phyloP scores from a whole-genome alignment of 225 moss, liverwort and hornwort genomes.

The Bryoerythrophyllum caledonicum region DNA sequence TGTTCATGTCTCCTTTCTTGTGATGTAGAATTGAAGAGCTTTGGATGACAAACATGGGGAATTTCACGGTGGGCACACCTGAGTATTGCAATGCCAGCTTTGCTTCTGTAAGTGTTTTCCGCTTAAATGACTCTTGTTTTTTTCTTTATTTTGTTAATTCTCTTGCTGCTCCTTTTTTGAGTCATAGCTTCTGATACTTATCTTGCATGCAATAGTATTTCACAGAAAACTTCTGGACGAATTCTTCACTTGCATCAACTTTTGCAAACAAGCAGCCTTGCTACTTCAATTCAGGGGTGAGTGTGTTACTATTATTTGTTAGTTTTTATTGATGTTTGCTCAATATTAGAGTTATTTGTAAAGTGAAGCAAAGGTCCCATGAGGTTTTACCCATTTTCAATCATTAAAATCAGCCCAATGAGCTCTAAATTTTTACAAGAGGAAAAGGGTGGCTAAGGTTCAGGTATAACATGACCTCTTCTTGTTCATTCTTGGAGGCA shows the following conservation, averaged over 20 bases:
- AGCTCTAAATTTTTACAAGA: too few species aligned
- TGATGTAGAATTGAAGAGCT: conserved; percentile 38
- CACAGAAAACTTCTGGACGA: conserved; percentile 39
- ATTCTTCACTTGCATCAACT: conserved; percentile 30
- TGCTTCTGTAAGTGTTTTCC: conserved; percentile 29
- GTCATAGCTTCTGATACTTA: conserved; percentile 16
- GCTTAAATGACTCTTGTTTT: background rate
- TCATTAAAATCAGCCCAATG: too few species aligned
- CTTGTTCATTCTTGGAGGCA: too few species aligned
- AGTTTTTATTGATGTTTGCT: too few species aligned
- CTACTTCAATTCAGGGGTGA: conserved; percentile 45
- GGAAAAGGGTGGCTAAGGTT: too few species aligned
- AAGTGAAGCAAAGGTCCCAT: too few species aligned
- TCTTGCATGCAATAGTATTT: conserved; percentile 42
- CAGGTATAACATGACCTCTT: too few species aligned
- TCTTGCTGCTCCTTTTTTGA: too few species aligned
- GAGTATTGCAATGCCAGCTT: conserved; percentile 42
- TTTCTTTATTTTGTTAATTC: too few species aligned
- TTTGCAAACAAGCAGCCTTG: conserved; percentile 39
- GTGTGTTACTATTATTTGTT: conserved; percentile 10
- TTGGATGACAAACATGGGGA: conserved; percentile 35
- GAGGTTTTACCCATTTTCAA: too few species aligned
- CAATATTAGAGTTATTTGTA: too few species aligned
- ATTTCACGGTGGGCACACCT: conserved; percentile 33
- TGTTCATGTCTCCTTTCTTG: background rate